Base-by-base conservation (phyloP, 164 flowering plant species). In the Tinospora cordifolia region DNA sequence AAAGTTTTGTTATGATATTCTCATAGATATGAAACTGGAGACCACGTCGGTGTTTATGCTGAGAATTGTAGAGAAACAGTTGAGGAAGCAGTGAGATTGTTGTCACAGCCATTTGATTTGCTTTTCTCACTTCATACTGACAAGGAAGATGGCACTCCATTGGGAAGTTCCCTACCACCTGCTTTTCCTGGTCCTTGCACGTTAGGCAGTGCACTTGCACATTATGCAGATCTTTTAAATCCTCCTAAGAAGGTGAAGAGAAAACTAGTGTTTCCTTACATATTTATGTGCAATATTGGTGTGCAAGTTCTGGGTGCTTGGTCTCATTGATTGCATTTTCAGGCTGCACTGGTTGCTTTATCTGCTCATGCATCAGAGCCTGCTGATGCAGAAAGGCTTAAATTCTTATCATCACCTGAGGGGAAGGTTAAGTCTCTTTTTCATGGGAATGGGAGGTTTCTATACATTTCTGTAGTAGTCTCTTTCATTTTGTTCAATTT, bases 1-100 rank as follows among this genome's bases (percentile, higher is more conserved):
- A 51, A 51, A 51, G 7, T 51, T 30, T n/a, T 17, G 3, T 65
- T 13, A 39, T 38, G 49, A 10, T 34, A 34, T 71, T 40, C 70
- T 46, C 49, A 67, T 80, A 93, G 97, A 64, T 93, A 93, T 83
- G 97, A 88, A 82, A 90, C 97, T 60, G 97, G 98, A 64, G 98
- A 93, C 65, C 98, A 91, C 80, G 92, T 91, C 46, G 98, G 97
- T 71, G 90, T 93, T 39, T 91, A 81, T 78, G 85, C 83, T 74
- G 93, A 88, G 71, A 93, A 93, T 81, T 76, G 76, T 71, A 79
- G 49, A 76, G 98, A 90, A 75, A 82, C 79, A 39, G 86, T 93
- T 62, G 93, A 91, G 77, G 91, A 86, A 75, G 98, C 88, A 54
- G 94, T 75, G 66, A 83, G 73, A 51, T 74, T 91, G 76, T 75